phyloP scores from a whole-genome alignment of 257 asterid genomes.

The Parsonsia alboflavescens region DNA sequence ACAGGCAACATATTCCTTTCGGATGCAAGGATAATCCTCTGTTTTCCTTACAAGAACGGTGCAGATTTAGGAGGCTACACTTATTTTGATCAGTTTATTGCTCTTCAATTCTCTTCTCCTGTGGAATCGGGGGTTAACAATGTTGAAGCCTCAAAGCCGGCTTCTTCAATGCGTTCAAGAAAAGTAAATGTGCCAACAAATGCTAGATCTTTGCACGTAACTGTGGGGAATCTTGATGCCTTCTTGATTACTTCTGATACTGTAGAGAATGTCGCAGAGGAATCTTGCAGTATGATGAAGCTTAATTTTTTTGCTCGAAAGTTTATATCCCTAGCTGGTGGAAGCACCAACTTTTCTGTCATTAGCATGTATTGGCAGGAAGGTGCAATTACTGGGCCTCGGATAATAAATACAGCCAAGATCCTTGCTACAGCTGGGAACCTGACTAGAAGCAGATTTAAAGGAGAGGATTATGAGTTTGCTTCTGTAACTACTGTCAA shows the following conservation, averaged over 20 bases:
- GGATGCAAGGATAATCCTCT: conserved; percentile 70
- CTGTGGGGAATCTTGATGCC: conserved; percentile 48
- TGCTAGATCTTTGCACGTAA: conserved; percentile 58
- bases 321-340: conserved; percentile 46
- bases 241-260: conserved; percentile 45
- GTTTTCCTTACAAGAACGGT: conserved; percentile 49
- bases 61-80: conserved; percentile 44
- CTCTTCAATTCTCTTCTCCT: conserved; percentile 56
- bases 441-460: conserved; percentile 40
- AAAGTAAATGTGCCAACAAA: conserved; percentile 32
- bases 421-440: conserved; percentile 67
- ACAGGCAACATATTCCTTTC: conserved; percentile 57
- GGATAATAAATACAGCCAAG: conserved; percentile 79
- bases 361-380: conserved; percentile 77
- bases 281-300: conserved; percentile 27
- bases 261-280: conserved; percentile 36
- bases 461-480: conserved; percentile 61
- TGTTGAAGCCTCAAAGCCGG: conserved; percentile 34
- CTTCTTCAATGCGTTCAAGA: conserved; percentile 34
- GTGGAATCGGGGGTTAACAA: conserved; percentile 30
- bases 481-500: conserved; percentile 68
- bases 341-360: conserved; percentile 43
- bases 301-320: conserved; percentile 44
- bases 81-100: conserved; percentile 64
- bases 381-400: conserved; percentile 64